Base-by-base conservation (phyloP, 2,329 filamentous ascomycete genomes). In the Botrytis deweyae region DNA sequence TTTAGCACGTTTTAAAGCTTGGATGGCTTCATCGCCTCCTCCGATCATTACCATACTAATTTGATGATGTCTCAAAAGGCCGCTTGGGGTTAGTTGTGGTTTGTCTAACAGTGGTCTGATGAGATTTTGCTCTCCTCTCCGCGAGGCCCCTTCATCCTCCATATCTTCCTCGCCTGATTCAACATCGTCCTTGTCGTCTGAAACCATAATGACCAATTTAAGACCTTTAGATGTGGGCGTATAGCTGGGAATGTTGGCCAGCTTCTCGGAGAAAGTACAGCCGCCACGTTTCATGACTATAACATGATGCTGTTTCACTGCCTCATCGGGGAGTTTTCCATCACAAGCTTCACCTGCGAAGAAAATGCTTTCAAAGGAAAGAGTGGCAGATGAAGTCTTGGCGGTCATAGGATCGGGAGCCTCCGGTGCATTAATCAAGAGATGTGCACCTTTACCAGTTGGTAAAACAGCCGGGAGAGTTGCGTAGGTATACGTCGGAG, bases 41-140 rank as follows among this genome's bases (percentile, higher is more conserved):
- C 89, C 89, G 33, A 97, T 88, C 88, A 98, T 93, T 58, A 97
- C 87, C 88, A 98, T 90, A 20, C 93, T 89, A 55, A 98, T 91
- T 3, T 91, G 91, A 78, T 94, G 87, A 75, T 80, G 79, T 68
- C 80, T 76, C 49, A 79, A 74, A 74, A 82, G 77, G 29, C 80
- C 81, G 74, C 78, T 79, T 55, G 82, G 81, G 7, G 81, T 82
- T 29, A 80, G 72, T 84, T 98, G 95, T 69, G 85, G 84, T 76
- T 91, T 87, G 70, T 97, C 93, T 6, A 99, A 85, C 66, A 96
- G 83, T 1, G 96, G 96, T 52, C 90, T 85, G 81, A 83, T 73
- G 78, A 78, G 49, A 49, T 80, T 70, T 64, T 75, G 73, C 3
- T 71, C 72, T 12, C 73, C 87, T 86, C 83, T 72, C 83, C 76